Evolutionary conservation across 1,284 basidiomycete genomes (phyloP).

Genomic region (Lentinula novae-zelandiae): DNA sequence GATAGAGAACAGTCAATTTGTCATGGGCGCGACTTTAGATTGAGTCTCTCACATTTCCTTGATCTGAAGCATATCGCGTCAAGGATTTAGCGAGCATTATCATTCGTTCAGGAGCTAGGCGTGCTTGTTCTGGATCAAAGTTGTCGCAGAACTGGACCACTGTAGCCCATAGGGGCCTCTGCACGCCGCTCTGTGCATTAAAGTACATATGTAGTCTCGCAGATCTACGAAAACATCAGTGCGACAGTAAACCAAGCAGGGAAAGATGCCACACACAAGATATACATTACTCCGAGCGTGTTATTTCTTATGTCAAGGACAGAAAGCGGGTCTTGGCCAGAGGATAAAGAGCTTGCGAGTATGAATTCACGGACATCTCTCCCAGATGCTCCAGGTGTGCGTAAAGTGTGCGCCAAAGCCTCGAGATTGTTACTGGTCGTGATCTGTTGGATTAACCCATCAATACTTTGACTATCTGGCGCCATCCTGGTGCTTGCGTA

Average conservation of each 20-base stretch:
- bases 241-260: neutral
- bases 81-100: slow-evolving; percentile 44
- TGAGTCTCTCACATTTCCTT: slow-evolving; percentile 30
- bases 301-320: slow-evolving; percentile 51
- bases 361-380: slow-evolving; percentile 47
- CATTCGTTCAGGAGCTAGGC: slow-evolving; percentile 57
- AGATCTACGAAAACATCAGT: slow-evolving; percentile 33
- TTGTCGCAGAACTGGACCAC: slow-evolving; percentile 53
- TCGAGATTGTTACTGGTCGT: slow-evolving; percentile 33
- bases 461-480: slow-evolving; percentile 26
- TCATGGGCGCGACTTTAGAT: neutral
- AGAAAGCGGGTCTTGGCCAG: slow-evolving; percentile 58
- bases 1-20: neutral
- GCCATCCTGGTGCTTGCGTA: slow-evolving; percentile 14
- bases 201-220: slow-evolving; percentile 40
- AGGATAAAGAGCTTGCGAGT: slow-evolving; percentile 42
- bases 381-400: slow-evolving; percentile 29
- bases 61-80: slow-evolving; percentile 27
- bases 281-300: slow-evolving; percentile 63
- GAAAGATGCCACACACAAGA: slow-evolving; percentile 50
- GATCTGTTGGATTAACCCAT: slow-evolving; percentile 43
- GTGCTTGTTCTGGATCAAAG: slow-evolving; percentile 58
- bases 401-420: slow-evolving; percentile 39
- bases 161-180: slow-evolving; percentile 34
- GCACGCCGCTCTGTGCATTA: slow-evolving; percentile 25